These are phyloP conservation scores for Toxicodendron radicans DNA, from an alignment of 345 rosid species.

Conservation along the genomic window DNA sequence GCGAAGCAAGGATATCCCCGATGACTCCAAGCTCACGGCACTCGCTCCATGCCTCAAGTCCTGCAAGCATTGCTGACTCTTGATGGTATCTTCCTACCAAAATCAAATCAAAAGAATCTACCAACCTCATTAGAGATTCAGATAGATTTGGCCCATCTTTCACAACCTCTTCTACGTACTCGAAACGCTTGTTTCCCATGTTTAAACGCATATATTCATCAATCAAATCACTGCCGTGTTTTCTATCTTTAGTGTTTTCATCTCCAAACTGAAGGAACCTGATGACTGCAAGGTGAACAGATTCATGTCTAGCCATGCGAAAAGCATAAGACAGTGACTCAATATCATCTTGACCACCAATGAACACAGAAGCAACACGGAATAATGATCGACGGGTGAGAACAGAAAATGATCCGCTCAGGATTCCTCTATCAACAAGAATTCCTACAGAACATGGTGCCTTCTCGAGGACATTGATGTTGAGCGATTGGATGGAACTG, in stretches of 20 bases:
- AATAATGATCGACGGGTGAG: neutral
- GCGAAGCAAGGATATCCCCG: conserved; percentile 47
- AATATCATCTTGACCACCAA: conserved; percentile 44
- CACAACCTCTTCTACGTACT: conserved; percentile 34
- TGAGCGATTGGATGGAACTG: conserved; percentile 25
- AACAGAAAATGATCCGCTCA: conserved; percentile 6
- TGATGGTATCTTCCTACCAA: conserved; percentile 41
- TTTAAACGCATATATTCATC: conserved; percentile 25
- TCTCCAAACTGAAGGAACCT: conserved; percentile 38
- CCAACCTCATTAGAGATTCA: conserved; percentile 15
- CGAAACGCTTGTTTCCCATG: conserved; percentile 31
- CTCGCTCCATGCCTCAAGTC: conserved; percentile 48
- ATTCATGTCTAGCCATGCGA: conserved; percentile 33
- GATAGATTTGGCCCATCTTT: conserved; percentile 31
- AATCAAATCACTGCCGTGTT: conserved; percentile 26
- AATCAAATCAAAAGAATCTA: conserved; percentile 27
- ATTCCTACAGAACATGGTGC: conserved; percentile 54
- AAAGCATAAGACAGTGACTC: conserved; percentile 40
- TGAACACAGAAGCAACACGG: conserved; percentile 36
- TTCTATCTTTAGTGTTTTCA: conserved; percentile 39
- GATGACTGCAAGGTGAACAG: conserved; percentile 33
- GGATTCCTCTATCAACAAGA: conserved; percentile 34
- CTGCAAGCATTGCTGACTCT: conserved; percentile 28
- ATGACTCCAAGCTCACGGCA: conserved; percentile 49
- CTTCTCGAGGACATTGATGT: conserved; percentile 35